These are phyloP conservation scores for Thelephora terrestris DNA, from an alignment of 1,284 basidiomycete species.

Conservation along the genomic window DNA sequence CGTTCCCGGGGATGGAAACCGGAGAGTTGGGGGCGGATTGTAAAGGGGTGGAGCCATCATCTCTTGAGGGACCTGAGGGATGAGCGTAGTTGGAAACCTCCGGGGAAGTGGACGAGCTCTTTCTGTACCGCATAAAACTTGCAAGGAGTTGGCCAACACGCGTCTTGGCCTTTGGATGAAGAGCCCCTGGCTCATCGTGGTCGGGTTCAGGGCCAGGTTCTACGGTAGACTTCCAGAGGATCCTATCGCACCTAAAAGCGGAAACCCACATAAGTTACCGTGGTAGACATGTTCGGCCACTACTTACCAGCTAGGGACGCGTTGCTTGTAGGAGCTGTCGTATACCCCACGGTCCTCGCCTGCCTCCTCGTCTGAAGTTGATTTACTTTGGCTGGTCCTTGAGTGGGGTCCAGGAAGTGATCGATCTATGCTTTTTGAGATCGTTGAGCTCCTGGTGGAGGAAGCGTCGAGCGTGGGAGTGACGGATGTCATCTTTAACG, in stretches of 20 bases:
- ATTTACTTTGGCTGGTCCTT: not conserved
- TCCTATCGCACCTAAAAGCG: slow-evolving; percentile 59
- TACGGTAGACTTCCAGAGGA: slow-evolving; percentile 67
- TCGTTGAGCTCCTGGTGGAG: not conserved
- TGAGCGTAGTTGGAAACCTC: slow-evolving; percentile 1
- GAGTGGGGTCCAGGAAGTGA: not conserved
- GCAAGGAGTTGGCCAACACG: slow-evolving; percentile 43
- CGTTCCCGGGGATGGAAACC: too few species aligned
- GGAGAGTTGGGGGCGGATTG: too few species aligned
- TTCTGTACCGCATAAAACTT: slow-evolving; percentile 34
- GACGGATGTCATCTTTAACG: not conserved
- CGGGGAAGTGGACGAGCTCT: slow-evolving; percentile 27
- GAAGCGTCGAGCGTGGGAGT: not conserved
- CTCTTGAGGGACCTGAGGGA: too few species aligned
- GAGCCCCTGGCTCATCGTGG: slow-evolving; percentile 23
- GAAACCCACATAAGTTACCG: not conserved
- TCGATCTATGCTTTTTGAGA: not conserved
- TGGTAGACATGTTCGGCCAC: not conserved
- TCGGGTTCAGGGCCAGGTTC: slow-evolving; percentile 33
- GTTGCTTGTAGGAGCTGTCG: slow-evolving; percentile 67
- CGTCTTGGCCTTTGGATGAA: slow-evolving; percentile 25
- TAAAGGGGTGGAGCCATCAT: too few species aligned
- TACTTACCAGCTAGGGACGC: slow-evolving; percentile 72
- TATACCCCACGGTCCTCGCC: slow-evolving; percentile 54
- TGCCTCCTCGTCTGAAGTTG: slow-evolving; percentile 8